Conservation (phyloP, 2,329 filamentous ascomycete species). For the Fusarium pininemorale region DNA sequence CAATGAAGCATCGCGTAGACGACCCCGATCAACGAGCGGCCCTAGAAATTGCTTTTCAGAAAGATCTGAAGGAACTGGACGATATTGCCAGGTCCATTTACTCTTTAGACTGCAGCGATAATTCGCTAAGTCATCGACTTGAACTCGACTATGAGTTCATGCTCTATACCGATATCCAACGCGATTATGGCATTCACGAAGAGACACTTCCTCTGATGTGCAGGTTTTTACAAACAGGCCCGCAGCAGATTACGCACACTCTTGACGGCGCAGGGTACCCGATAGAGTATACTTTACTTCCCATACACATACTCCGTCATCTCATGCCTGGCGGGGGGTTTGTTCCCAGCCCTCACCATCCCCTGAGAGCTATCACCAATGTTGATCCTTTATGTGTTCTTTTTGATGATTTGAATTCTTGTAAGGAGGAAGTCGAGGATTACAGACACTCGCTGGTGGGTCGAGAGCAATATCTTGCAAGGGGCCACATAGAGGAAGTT, state of each 20-base stretch:
- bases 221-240: not conserved
- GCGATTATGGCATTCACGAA: not conserved
- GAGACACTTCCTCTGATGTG: not conserved
- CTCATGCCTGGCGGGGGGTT: not conserved
- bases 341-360: fast-evolving
- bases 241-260: not conserved
- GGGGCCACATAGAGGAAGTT: slow-evolving; percentile 1
- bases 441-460: slow-evolving; percentile 3
- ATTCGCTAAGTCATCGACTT: not conserved
- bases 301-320: not conserved
- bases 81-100: not conserved
- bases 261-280: slow-evolving; percentile 5
- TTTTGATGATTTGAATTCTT: slow-evolving; percentile 5
- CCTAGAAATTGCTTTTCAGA: not conserved
- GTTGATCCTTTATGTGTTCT: not conserved
- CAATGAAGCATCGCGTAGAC: not conserved
- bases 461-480: not conserved
- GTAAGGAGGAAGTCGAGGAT: not conserved
- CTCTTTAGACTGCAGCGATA: not conserved
- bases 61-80: not conserved
- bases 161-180: slow-evolving; percentile 20
- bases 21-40: not conserved
- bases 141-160: slow-evolving; percentile 6
- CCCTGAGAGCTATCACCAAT: not conserved
- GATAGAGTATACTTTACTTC: slow-evolving; percentile 11